These are phyloP conservation scores for Hyaloscypha finlandica DNA, from an alignment of 495 filamentous ascomycete genomes.

Conservation along the genomic window DNA sequence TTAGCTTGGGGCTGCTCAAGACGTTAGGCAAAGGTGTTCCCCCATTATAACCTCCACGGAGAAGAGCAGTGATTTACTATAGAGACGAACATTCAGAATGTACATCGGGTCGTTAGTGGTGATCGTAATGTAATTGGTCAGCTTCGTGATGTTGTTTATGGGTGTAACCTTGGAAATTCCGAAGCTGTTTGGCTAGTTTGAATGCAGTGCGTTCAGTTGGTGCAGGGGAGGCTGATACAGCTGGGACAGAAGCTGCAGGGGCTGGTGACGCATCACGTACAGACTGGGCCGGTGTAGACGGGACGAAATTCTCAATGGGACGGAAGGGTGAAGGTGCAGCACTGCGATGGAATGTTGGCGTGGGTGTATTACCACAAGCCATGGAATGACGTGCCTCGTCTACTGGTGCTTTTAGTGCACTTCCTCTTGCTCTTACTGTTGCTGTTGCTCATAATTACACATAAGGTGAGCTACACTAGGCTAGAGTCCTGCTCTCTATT, in stretches of 20 bases:
- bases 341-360: too few species aligned
- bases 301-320: neutral
- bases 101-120: conserved; percentile 12
- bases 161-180: conserved; percentile 12
- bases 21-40: conserved; percentile 7
- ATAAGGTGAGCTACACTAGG: too few species aligned
- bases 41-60: conserved; percentile 1
- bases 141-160: conserved; percentile 8
- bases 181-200: conserved; percentile 16
- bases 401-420: too few species aligned
- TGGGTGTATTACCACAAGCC: too few species aligned
- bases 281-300: neutral
- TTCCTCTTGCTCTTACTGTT: too few species aligned
- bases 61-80: conserved; percentile 5
- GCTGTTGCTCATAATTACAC: too few species aligned
- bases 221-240: neutral
- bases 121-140: conserved; percentile 3
- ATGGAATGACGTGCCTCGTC: too few species aligned
- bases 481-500: too few species aligned
- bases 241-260: neutral
- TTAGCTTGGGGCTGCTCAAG: conserved; percentile 9
- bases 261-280: neutral
- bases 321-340: neutral
- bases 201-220: neutral
- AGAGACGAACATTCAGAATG: conserved; percentile 15